Evolutionary conservation across 352 stramenopile genomes (phyloP).

Genomic region (Globisporangium cederbergense): DNA sequence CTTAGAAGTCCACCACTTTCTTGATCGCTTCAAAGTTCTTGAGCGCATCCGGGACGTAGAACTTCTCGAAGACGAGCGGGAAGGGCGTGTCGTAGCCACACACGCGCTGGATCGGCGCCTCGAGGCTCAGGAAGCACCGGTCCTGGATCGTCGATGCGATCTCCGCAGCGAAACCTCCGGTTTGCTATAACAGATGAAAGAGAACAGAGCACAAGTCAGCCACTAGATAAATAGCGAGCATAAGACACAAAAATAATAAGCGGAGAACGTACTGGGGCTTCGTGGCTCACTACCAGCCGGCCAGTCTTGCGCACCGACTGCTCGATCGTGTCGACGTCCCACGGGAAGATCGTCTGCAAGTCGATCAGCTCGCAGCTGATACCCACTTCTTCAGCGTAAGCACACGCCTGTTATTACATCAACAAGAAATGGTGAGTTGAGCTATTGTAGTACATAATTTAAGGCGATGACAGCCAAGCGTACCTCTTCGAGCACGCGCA

Average conservation of each 20-base stretch:
- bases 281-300: constrained; percentile 94
- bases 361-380: constrained; percentile 98
- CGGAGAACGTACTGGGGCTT: constrained; percentile 86
- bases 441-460: neutral
- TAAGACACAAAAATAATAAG: neutral
- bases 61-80: constrained; percentile 95
- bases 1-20: constrained; percentile 87
- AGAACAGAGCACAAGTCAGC: constrained; percentile 1
- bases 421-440: neutral
- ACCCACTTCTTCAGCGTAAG: constrained; percentile 88
- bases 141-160: constrained; percentile 93
- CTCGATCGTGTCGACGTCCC: constrained; percentile 94
- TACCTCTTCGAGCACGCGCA: constrained; percentile 33
- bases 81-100: constrained; percentile 97
- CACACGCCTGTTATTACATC: constrained; percentile 76
- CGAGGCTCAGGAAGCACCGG: constrained; percentile 94
- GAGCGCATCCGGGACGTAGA: constrained; percentile 92
- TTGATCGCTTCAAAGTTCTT: constrained; percentile 97
- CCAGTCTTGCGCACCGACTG: constrained; percentile 97
- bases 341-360: constrained; percentile 96
- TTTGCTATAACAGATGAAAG: constrained; percentile 43
- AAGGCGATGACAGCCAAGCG: neutral
- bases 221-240: constrained; percentile 2
- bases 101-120: constrained; percentile 93
- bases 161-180: constrained; percentile 94